Percentiles rank a stretch among this genome's conserved stretches.
Conservation (phyloP, 1,139 yeast genomes). For the Taphrina confusa region DNA sequence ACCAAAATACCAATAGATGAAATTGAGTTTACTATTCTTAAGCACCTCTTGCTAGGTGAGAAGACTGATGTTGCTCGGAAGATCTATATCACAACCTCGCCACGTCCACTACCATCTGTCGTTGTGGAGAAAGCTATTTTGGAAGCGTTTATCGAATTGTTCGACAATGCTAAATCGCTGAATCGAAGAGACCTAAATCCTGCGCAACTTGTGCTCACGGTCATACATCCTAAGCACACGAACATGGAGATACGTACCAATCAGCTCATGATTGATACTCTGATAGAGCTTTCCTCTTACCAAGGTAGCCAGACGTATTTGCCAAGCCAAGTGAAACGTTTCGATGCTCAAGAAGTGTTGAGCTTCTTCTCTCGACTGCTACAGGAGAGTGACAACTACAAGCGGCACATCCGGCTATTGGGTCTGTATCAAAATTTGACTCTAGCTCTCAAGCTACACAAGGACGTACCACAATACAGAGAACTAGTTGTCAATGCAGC, state of each 20-base stretch:
- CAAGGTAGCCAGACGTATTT: constrained; percentile 4
- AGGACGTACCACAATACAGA: neutral
- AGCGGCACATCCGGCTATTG: constrained; percentile 5
- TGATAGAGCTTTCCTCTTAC: constrained; percentile 21
- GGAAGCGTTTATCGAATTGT: constrained; percentile 15
- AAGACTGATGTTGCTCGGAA: constrained; percentile 1
- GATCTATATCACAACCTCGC: constrained; percentile 23
- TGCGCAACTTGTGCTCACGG: neutral
- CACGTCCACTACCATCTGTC: constrained; percentile 20
- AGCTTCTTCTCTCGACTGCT: constrained; percentile 6
- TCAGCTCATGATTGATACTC: constrained; percentile 24
- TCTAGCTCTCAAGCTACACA: neutral
- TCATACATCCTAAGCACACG: constrained; percentile 23
- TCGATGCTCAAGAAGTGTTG: neutral
- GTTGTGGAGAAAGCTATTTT: constrained; percentile 17
- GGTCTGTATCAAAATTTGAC: constrained; percentile 21
- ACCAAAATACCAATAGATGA: neutral
- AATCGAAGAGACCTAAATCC: constrained; percentile 9
- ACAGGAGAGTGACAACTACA: constrained; percentile 15
- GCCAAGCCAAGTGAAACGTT: constrained; percentile 3
- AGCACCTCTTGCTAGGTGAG: constrained; percentile 2
- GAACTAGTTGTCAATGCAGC: constrained; percentile 30
- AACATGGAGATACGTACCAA: constrained; percentile 1
- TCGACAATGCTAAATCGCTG: constrained; percentile 27
- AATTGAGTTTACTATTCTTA: constrained; percentile 10